Evolutionary conservation across 306 rosid genomes (phyloP), one percentile per base, ranked within the genome.

Genomic region (Aeschynomene evenia): DNA sequence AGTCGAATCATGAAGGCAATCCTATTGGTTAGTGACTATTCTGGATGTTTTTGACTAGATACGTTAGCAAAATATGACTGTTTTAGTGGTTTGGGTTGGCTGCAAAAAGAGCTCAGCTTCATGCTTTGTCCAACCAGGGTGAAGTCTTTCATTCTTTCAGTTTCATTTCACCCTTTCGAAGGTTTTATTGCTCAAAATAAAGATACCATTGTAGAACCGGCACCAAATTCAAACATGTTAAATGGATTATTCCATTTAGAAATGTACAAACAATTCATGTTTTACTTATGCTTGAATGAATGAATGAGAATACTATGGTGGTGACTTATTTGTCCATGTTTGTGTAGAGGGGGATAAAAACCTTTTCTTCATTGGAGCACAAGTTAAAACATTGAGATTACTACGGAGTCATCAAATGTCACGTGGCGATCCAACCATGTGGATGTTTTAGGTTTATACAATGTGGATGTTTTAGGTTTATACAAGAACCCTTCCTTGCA

Each of bases 21-120:
- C 51, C 79, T 49, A 68, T 34, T 71, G 85, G 88, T 87, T 80
- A 74, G 92, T 86, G 69, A 64, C 45, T 15, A 56, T 52, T 72
- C 43, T 51, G n/a, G 14, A 5, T 57, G 19, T 64, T 16, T 43
- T 63, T 69, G 14, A 50, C 59, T 6, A 11, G 42, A 49, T 9
- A 20, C 58, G 18, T 56, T 80, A 22, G n/a, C 34, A 51, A 31
- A 63, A 42, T 13, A 49, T 22, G 23, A 46, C 65, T 70, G 74
- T 66, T 22, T n/a, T 51, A 65, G 49, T 70, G 24, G 31, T 72
- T 56, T 54, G 39, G 73, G 43, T 65, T 48, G 80, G 72, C 40
- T 58, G 49, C 53, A 59, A 9, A 24, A 68, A 50, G 62, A 70
- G 54, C 49, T 50, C 13, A 42, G 53, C 59, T 70, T 53, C 33